phyloP scores from a whole-genome alignment of 352 stramenopile species.

The Globisporangium perplexum region DNA sequence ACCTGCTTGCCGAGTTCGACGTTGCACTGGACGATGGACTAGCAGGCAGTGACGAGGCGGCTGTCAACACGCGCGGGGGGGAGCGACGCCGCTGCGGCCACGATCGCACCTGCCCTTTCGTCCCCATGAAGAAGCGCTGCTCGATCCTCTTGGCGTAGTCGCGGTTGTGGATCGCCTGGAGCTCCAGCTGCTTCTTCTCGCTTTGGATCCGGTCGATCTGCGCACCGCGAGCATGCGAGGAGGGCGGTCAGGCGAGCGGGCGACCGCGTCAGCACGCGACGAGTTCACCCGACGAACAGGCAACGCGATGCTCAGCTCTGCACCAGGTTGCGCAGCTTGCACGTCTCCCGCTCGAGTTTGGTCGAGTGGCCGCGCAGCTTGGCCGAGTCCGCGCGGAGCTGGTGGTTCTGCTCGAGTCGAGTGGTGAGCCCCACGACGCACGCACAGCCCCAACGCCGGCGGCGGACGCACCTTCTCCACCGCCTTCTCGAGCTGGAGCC shows the following conservation, averaged over 20 bases:
- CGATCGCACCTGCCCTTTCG: slow-evolving; percentile 38
- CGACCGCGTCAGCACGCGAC: neutral
- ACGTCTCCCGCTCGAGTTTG: slow-evolving; percentile 56
- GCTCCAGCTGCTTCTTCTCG: slow-evolving; percentile 73
- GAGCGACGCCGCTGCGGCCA: too few species aligned
- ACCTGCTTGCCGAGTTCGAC: slow-evolving; percentile 42
- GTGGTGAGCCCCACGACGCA: neutral
- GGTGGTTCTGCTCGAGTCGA: slow-evolving; percentile 30
- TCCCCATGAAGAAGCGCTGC: slow-evolving; percentile 73
- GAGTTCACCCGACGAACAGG: neutral
- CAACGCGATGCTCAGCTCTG: too few species aligned
- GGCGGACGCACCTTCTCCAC: slow-evolving; percentile 44
- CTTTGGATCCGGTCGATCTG: slow-evolving; percentile 70
- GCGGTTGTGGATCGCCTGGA: slow-evolving; percentile 74
- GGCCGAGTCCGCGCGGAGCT: slow-evolving; percentile 50
- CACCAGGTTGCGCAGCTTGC: slow-evolving; percentile 57
- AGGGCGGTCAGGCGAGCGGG: neutral
- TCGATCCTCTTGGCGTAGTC: slow-evolving; percentile 86
- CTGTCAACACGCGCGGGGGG: too few species aligned
- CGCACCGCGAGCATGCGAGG: neutral
- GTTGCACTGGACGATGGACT: slow-evolving; percentile 64
- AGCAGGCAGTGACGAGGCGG: neutral
- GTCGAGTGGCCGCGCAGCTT: slow-evolving; percentile 21
- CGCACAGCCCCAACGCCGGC: too few species aligned
- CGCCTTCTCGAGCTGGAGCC: slow-evolving; percentile 60